phyloP scores from a whole-genome alignment of 2,329 filamentous ascomycete species.

The Penicillium sp. region DNA sequence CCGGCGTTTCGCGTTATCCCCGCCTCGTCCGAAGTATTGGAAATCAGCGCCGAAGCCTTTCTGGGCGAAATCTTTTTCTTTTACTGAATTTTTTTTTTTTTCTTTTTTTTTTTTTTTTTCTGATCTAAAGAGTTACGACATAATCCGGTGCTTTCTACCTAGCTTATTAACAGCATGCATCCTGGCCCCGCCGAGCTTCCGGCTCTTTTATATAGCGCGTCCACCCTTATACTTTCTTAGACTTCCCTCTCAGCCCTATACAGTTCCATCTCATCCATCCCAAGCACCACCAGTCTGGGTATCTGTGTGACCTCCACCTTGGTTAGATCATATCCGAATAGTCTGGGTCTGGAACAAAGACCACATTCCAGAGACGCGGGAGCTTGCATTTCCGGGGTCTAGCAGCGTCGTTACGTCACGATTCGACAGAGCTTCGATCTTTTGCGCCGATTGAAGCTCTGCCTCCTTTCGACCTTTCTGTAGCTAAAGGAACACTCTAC shows the following conservation, averaged over 20 bases:
- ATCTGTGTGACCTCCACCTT: neutral
- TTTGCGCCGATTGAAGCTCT: constrained; percentile 15
- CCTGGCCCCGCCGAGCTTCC: neutral
- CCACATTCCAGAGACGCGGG: neutral
- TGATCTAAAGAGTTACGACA: neutral
- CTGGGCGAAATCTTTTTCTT: neutral
- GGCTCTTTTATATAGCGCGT: constrained; percentile 13
- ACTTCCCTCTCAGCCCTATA: constrained; percentile 24
- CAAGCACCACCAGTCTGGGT: neutral
- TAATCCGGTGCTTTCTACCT: neutral
- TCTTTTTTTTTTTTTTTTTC: constrained; percentile 7
- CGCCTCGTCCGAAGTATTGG: constrained; percentile 27
- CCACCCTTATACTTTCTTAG: constrained; percentile 9
- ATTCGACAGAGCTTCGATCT: constrained; percentile 22
- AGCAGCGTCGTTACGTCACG: constrained; percentile 23
- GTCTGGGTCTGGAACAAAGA: neutral
- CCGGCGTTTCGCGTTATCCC: constrained; percentile 28
- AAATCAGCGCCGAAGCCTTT: constrained; percentile 14
- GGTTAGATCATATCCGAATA: constrained; percentile 2
- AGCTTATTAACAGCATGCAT: constrained; percentile 9
- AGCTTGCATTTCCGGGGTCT: constrained; percentile 5
- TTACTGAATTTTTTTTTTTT: neutral
- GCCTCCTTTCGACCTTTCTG: constrained; percentile 1
- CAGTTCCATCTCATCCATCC: neutral
- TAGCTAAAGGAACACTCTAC: constrained; percentile 4